A percentile compares a stretch with the other conserved stretches of the same genome.
Conservation (phyloP, 2,329 filamentous ascomycete species). For the Graphilbum fragrans region DNA sequence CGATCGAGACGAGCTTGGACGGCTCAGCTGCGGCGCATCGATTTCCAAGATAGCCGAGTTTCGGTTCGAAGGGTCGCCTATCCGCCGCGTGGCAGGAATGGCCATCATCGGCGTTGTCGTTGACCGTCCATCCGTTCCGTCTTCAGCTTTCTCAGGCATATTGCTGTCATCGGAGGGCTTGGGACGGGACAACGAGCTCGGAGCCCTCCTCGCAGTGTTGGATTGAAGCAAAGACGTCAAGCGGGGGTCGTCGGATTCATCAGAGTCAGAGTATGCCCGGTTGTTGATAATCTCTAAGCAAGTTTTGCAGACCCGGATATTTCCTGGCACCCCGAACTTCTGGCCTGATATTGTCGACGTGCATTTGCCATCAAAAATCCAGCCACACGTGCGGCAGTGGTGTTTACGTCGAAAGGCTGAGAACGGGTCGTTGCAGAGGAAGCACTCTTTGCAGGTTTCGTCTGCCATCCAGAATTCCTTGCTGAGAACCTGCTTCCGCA, state of each 20-base stretch:
- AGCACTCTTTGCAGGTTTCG: conserved; percentile 95
- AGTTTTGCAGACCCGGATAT: conserved; percentile 80
- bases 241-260: conserved; percentile 69
- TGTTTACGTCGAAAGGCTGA: conserved; percentile 92
- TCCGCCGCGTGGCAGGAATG: conserved; percentile 51
- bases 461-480: conserved; percentile 99
- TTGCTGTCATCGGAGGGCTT: conserved; percentile 28
- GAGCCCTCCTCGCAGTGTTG: conserved; percentile 32
- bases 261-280: conserved; percentile 75
- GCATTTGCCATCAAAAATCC: conserved; percentile 95
- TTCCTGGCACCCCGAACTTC: conserved; percentile 75
- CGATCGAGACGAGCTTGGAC: conserved; percentile 91
- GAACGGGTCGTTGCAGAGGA: conserved; percentile 80
- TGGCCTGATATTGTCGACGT: conserved; percentile 82
- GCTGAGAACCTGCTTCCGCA: conserved; percentile 78
- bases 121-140: conserved; percentile 35
- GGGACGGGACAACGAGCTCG: conserved; percentile 18
- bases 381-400: conserved; percentile 91
- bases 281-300: conserved; percentile 87
- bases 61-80: conserved; percentile 63
- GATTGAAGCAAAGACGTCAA: conserved; percentile 51
- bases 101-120: conserved; percentile 61
- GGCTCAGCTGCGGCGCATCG: conserved; percentile 66
- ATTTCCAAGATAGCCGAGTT: conserved; percentile 85
- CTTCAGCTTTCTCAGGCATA: conserved; percentile 28